phyloP scores from a whole-genome alignment of 441 rosid species.

The Gossypium lobatum region DNA sequence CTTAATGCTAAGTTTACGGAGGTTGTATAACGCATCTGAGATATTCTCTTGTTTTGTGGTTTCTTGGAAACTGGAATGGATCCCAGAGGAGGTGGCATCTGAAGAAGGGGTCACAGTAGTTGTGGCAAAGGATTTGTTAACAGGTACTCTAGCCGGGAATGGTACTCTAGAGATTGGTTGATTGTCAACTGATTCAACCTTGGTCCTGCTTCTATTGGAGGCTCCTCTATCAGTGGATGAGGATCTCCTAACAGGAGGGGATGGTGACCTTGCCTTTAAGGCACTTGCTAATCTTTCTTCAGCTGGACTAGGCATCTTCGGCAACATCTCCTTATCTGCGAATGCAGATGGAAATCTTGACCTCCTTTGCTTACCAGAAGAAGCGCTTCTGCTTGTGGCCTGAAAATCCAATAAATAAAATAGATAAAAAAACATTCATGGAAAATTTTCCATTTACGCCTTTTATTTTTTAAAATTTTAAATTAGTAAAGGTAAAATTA shows the following conservation, averaged over 20 bases:
- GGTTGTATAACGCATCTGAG: constrained; percentile 39
- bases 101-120: constrained; percentile 36
- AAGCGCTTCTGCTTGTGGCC: constrained; percentile 82
- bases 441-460: too few species aligned
- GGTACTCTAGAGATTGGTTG: constrained; percentile 56
- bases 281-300: constrained; percentile 48
- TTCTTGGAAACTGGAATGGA: constrained; percentile 23
- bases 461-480: too few species aligned
- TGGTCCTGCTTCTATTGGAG: constrained; percentile 45
- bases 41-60: constrained; percentile 34
- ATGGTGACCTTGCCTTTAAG: constrained; percentile 53
- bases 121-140: constrained; percentile 48
- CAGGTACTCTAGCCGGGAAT: constrained; percentile 83
- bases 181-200: constrained; percentile 47
- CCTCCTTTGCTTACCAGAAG: constrained; percentile 84
- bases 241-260: constrained; percentile 75
- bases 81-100: constrained; percentile 35
- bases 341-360: constrained; percentile 62
- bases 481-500: too few species aligned
- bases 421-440: constrained; percentile 4
- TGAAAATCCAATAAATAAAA: constrained; percentile 28
- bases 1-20: constrained; percentile 49
- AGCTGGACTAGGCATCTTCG: constrained; percentile 36
- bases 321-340: constrained; percentile 49
- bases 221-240: constrained; percentile 81